Evolutionary conservation across 2,329 filamentous ascomycete species (phyloP), one percentile per base, ranked within the genome.

Genomic region (Monilinia fructicola): DNA sequence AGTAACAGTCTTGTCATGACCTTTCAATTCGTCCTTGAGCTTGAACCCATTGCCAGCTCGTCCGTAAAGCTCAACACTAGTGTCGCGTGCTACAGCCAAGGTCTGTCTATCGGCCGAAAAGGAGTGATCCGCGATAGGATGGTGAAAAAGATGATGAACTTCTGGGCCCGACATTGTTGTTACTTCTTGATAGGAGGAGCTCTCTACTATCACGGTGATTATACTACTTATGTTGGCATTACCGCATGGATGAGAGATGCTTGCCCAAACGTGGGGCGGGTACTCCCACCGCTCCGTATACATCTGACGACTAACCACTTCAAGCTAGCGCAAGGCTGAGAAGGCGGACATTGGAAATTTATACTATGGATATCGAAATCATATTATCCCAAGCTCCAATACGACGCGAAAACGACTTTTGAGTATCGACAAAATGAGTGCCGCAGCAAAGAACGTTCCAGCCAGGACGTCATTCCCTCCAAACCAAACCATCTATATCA

Each of bases 1-100:
- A 1, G 95, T 99, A 62, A 99, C 92, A 1, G 89, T 93, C 83
- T 99, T 99, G 79, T 99, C 96, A 76, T 99, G 95, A 54, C 93
- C 95, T 76, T 93, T 95, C 68, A 99, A 84, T 81, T 97, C 92
- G 78, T 98, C 93, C 78, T 94, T 89, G 71, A 97, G 83, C 77
- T 87, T 87, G 81, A 93, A 97, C 71, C 87, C 85, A 75, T 82
- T 87, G 76, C 91, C 92, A 66, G 84, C 84, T 74, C 84, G 85
- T 74, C 85, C 82, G 79, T 97, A 98, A 53, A 99, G 88, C 83
- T 97, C 93, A 75, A 99, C 90, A 73, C 87, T 86, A 76, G 90
- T 93, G 78, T 98, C 94, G 74, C 92, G 90, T 70, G 94, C 91
- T 67, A 99, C 93, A 67, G 95, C 95, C 67, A 99, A 85, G 38